Evolutionary conservation across 2,329 filamentous ascomycete species (phyloP).

Genomic region (Aureobasidium uvarum): DNA sequence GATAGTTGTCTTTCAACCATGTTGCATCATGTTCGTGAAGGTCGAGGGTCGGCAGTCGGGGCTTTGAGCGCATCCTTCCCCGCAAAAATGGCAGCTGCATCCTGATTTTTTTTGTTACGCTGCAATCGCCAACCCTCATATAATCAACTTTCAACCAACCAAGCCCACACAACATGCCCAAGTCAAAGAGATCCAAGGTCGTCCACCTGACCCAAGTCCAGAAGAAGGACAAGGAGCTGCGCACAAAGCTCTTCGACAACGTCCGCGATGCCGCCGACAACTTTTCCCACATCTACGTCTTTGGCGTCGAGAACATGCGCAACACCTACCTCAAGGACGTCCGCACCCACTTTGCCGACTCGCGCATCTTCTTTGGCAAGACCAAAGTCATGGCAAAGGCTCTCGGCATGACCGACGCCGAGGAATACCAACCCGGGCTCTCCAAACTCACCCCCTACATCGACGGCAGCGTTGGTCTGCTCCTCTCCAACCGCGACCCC

Average conservation of each 20-base stretch:
- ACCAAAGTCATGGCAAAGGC: slow-evolving; percentile 98
- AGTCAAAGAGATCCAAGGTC: slow-evolving; percentile 89
- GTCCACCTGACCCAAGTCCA: slow-evolving; percentile 86
- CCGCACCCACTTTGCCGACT: slow-evolving; percentile 77
- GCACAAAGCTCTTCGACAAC: slow-evolving; percentile 81
- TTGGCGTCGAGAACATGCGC: slow-evolving; percentile 94
- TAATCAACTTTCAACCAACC: neutral
- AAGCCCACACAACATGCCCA: slow-evolving; percentile 66
- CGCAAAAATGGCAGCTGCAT: slow-evolving; percentile 18
- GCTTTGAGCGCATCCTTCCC: neutral
- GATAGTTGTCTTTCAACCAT: neutral
- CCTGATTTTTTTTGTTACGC: slow-evolving; percentile 14
- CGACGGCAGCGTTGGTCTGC: slow-evolving; percentile 78
- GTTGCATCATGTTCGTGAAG: neutral
- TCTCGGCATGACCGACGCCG: slow-evolving; percentile 68
- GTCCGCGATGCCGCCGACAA: slow-evolving; percentile 81
- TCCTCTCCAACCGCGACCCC: slow-evolving; percentile 80
- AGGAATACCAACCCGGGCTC: slow-evolving; percentile 77
- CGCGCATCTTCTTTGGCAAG: slow-evolving; percentile 96
- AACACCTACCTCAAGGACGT: slow-evolving; percentile 95
- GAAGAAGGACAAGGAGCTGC: slow-evolving; percentile 91
- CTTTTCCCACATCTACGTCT: slow-evolving; percentile 90
- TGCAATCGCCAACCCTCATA: neutral
- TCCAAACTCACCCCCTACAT: slow-evolving; percentile 68
- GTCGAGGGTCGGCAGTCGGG: slow-evolving; percentile 14